Evolutionary conservation across 1,284 basidiomycete species (phyloP).

Genomic region (Grifola frondosa): DNA sequence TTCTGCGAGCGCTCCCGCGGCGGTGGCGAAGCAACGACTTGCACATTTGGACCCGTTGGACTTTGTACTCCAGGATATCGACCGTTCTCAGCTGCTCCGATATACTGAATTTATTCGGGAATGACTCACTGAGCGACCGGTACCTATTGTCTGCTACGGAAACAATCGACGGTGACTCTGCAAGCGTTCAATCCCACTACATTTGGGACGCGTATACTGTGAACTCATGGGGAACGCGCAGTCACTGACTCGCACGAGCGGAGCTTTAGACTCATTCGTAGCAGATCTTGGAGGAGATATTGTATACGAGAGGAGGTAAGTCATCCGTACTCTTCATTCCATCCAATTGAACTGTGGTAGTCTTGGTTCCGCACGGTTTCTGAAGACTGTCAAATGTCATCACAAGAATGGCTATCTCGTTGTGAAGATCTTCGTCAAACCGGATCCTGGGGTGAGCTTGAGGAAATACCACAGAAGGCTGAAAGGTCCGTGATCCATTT

Average conservation of each 20-base stretch:
- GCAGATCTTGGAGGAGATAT: conserved; percentile 84
- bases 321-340: background rate
- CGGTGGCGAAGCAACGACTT: no score
- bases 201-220: no score
- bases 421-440: conserved; percentile 82
- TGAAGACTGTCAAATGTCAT: conserved; percentile 86
- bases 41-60: no score
- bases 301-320: conserved; percentile 87
- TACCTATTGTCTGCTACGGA: no score
- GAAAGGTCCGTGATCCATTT: conserved; percentile 48
- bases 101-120: no score
- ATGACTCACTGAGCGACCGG: no score
- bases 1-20: no score
- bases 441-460: conserved; percentile 65
- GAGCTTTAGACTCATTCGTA: conserved; percentile 87
- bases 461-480: conserved; percentile 61
- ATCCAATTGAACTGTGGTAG: conserved; percentile 38
- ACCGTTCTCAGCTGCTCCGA: no score
- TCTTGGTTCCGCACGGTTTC: conserved; percentile 89
- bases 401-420: conserved; percentile 73
- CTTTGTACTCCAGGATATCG: no score
- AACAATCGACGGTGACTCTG: no score
- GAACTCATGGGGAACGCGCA: conserved; percentile 78
- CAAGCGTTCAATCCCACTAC: no score
- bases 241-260: conserved; percentile 67